Conservation (phyloP, 805 yeast species). For the Metschnikowia henanensis region DNA sequence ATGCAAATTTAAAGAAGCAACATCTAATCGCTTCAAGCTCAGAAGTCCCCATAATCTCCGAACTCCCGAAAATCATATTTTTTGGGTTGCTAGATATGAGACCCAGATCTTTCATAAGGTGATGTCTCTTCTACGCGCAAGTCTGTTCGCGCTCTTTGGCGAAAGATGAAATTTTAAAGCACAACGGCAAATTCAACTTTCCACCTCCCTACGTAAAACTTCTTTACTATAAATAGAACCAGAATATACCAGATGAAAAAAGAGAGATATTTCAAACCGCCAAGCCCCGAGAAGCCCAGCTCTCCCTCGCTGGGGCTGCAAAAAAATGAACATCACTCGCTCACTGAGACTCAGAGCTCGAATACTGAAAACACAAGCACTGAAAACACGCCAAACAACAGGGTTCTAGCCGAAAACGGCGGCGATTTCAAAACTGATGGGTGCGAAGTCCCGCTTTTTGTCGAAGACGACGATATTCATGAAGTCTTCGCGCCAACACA, state of each 20-base stretch:
- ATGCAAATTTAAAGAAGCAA: too few relatives aligned
- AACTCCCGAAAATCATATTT: too few relatives aligned
- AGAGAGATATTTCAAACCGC: not conserved
- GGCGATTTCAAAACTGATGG: not conserved
- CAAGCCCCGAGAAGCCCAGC: not conserved
- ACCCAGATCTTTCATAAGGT: too few relatives aligned
- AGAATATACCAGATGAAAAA: not conserved
- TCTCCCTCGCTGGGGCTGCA: not conserved
- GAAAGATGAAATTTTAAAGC: too few relatives aligned
- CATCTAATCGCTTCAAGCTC: too few relatives aligned
- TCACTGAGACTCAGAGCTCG: not conserved
- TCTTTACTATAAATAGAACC: not conserved
- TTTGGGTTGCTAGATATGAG: too few relatives aligned
- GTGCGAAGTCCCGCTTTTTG: constrained; percentile 4
- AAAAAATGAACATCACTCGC: not conserved
- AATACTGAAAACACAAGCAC: not conserved
- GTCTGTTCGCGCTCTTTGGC: too few relatives aligned
- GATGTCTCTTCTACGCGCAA: too few relatives aligned
- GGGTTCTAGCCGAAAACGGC: not conserved
- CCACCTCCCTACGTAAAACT: not conserved
- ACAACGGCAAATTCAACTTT: not conserved
- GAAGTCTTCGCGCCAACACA: not conserved
- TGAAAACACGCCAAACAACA: not conserved
- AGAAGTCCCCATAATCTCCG: too few relatives aligned
- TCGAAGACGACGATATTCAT: constrained; percentile 6